Percentiles rank a stretch among this genome's conserved stretches.
Evolutionary conservation across 129 eudicot species (phyloP).

Genomic region (Arctium lappa): DNA sequence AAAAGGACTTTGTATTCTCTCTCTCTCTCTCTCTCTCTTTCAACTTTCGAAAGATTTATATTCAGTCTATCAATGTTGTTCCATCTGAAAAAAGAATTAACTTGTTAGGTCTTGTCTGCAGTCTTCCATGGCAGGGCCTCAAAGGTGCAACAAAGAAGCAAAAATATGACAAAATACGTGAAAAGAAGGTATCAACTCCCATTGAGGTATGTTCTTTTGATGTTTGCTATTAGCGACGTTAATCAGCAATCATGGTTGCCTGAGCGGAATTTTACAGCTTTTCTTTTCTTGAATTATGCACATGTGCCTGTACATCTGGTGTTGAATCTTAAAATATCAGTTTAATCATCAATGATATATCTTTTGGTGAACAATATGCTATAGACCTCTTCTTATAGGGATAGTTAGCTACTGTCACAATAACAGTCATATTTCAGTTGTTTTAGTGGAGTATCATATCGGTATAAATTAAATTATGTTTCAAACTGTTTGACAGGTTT

Average conservation of each 20-base stretch:
- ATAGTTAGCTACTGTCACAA: background rate
- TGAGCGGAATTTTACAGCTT: background rate
- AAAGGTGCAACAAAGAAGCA: conserved; percentile 99
- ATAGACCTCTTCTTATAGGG: background rate
- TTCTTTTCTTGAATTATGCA: background rate
- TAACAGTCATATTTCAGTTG: background rate
- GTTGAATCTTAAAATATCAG: background rate
- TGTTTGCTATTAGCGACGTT: background rate
- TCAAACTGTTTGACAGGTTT: conserved; percentile 47
- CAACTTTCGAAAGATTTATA: background rate
- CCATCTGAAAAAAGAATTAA: background rate
- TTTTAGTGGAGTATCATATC: background rate
- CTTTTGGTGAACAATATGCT: background rate
- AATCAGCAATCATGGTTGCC: background rate
- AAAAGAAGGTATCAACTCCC: conserved; percentile 94
- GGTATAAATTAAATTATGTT: background rate
- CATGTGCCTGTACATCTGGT: background rate
- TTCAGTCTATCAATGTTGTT: background rate
- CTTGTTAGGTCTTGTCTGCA: conserved; percentile 14
- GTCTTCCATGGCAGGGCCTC: conserved; percentile 99
- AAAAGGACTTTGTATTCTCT: background rate
- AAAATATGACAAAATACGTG: conserved; percentile 95
- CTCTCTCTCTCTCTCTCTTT: background rate
- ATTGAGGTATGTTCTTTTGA: conserved; percentile 55
- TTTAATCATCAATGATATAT: background rate